Base-by-base conservation (phyloP, 2,329 filamentous ascomycete species). In the Metarhizium album region DNA sequence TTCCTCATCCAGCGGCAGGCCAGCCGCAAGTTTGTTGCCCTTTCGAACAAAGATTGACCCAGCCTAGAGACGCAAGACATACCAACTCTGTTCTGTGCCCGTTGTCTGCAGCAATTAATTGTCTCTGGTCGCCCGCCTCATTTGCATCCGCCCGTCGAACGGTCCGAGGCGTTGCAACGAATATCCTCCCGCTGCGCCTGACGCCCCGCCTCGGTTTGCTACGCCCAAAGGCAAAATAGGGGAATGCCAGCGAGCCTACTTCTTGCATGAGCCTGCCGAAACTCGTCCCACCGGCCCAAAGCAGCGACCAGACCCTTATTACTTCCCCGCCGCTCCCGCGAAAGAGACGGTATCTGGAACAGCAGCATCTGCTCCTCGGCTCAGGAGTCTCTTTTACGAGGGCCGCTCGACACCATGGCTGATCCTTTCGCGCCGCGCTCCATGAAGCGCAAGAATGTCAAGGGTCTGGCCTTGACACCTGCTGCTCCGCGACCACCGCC, bases 381-480 rank as follows among this genome's bases (percentile, higher is more conserved):
- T 46, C 43, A 14, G 33, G 13, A 14, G 20, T 5, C 24, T 24
- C 40, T 24, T 24, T 24, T 9, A 43, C 40, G 14, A 24, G 7
- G 14, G 43, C 16, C 16, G 33, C 9, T 46, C 49, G 22, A 35
- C 66, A 67, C 57, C 65, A 84, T 84, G 82, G 76, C 77, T 60
- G 80, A 83, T 62, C 64, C 71, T 33, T 83, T 83, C 59, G 78
- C 79, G 56, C 79, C 79, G 70, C 80, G 80, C 70, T 94, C 93
- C 55, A 86, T 98, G 84, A 97, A 96, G 83, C 86, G 91, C 77
- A 96, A 97, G 81, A 98, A 98, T 68, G 86, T 95, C 70, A 97
- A 97, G 74, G 91, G 90, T 37, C 84, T 98, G 47, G 90, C 90
- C 58, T 76, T 98, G 64, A 90, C 82, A 62, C 83, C 87, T 47